Evolutionary conservation across 306 rosid species (phyloP).

Genomic region (Dryas drummondii): DNA sequence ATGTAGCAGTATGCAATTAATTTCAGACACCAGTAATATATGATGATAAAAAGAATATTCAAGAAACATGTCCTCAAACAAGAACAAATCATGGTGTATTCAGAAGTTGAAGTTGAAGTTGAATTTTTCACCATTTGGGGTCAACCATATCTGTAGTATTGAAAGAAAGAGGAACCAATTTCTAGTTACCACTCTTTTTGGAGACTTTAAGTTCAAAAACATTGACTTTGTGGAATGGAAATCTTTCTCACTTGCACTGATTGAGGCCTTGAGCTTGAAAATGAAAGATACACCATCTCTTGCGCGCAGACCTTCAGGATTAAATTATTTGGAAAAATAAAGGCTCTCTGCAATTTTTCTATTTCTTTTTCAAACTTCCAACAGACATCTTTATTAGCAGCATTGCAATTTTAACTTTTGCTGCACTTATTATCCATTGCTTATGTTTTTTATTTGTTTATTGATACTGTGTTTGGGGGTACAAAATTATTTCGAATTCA

Average conservation of each 20-base stretch:
- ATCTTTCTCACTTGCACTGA: not conserved
- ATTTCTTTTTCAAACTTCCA: not conserved
- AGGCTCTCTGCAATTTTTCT: constrained; percentile 3
- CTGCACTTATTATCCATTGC: not conserved
- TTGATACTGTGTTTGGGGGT: constrained; percentile 5
- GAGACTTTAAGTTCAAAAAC: not conserved
- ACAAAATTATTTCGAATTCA: not conserved
- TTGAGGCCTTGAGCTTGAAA: not conserved
- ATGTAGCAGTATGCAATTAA: too few species aligned
- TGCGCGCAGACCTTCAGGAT: too few species aligned
- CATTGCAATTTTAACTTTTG: constrained; percentile 10
- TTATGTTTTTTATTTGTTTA: not conserved
- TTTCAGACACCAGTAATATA: too few species aligned
- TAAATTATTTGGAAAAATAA: too few species aligned
- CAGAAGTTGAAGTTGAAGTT: not conserved
- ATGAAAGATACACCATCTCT: too few species aligned
- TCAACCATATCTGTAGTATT: not conserved
- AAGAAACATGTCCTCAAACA: too few species aligned
- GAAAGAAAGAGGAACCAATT: not conserved
- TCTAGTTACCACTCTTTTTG: not conserved
- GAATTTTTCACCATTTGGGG: not conserved
- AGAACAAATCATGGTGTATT: too few species aligned
- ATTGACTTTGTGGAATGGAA: not conserved
- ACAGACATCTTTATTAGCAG: not conserved
- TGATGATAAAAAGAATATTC: too few species aligned